Evolutionary conservation across 768 basidiomycete species (phyloP), one percentile per base, ranked within the genome.

Genomic region (Auriscalpium vulgare): DNA sequence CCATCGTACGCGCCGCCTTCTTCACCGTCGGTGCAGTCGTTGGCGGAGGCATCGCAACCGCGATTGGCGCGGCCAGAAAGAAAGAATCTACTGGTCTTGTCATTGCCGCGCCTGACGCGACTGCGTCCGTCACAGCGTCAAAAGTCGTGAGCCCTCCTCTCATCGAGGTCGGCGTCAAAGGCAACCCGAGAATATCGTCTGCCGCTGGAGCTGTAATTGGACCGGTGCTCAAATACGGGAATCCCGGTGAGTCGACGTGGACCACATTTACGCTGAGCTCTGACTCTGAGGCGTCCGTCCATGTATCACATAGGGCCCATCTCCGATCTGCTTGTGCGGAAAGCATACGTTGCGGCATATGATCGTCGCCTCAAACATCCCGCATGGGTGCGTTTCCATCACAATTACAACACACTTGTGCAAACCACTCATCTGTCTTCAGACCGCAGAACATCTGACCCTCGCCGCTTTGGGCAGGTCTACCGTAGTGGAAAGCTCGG

Each of bases 401-500:
- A 38, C 37, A 49, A 16, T 2, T 10, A 21, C 14, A 48, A 52
- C 19, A 40, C 17, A 23, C 10, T 10, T 43, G 14, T 1, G 44
- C 8, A 16, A n/a, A 5, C 19, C 34, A 8, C 38, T 1, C 16
- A 16, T 7, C 23, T 35, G 8, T 37, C 1, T 16, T 9, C 57
- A 95, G 95, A 97, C 95, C 0, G 97, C 94, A 5, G 94, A 99
- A 68, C 95, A 98, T 67, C 76, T 99, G 37, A 97, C 93, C 0
- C 78, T 82, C 8, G 80, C 87, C 1, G 86, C 87, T 0, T 73
- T 97, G 10, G 79, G 81, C 34, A 78, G 78, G 53, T 80, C 83
- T 0, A 46, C 64, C 1, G 53, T 68, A 29, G 65, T 65, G 23
- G 59, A 69, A 7, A 64, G 69, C n/a, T 64, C 72, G 19, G 66